Percentiles rank a stretch among this genome's conserved stretches.
These are phyloP conservation scores for Talaromyces sp. DNA, from an alignment of 2,329 filamentous ascomycete genomes.

Conservation along the genomic window DNA sequence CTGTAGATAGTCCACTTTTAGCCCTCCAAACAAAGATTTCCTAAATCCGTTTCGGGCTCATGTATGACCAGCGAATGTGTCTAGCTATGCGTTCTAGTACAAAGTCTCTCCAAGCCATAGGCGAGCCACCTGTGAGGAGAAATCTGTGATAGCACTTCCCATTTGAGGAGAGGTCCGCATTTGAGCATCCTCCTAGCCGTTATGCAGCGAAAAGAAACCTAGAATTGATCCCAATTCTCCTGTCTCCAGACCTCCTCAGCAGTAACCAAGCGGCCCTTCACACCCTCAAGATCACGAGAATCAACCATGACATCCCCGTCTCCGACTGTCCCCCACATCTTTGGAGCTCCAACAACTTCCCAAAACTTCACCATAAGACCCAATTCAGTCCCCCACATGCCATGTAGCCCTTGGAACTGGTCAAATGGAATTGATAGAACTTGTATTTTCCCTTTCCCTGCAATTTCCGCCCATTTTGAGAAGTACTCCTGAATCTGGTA, in stretches of 20 bases:
- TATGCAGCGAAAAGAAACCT: background rate
- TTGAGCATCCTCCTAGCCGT: too few species aligned
- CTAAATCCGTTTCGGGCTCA: too few species aligned
- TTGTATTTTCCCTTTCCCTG: constrained; percentile 1
- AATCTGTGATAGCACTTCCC: too few species aligned
- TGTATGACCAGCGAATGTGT: too few species aligned
- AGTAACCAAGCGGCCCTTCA: background rate
- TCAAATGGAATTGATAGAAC: constrained; percentile 7
- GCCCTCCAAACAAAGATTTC: too few species aligned
- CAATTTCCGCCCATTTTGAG: constrained; percentile 1
- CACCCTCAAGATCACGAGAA: constrained; percentile 2
- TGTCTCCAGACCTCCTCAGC: constrained; percentile 1
- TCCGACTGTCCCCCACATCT: constrained; percentile 3
- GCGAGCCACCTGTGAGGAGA: too few species aligned
- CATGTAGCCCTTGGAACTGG: constrained; percentile 3
- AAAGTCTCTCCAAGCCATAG: too few species aligned
- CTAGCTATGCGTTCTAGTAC: too few species aligned
- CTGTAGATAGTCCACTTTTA: too few species aligned
- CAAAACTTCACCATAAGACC: constrained; percentile 10
- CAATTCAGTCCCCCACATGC: constrained; percentile 6
- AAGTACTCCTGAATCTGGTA: constrained; percentile 7
- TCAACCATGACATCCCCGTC: constrained; percentile 7
- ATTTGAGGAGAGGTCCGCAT: too few species aligned
- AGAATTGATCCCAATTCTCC: constrained; percentile 2
- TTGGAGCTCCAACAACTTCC: constrained; percentile 7